A percentile compares a stretch with the other conserved stretches of the same genome.
These are phyloP conservation scores for Excoecaria agallocha DNA, from an alignment of 345 rosid species.

Conservation along the genomic window DNA sequence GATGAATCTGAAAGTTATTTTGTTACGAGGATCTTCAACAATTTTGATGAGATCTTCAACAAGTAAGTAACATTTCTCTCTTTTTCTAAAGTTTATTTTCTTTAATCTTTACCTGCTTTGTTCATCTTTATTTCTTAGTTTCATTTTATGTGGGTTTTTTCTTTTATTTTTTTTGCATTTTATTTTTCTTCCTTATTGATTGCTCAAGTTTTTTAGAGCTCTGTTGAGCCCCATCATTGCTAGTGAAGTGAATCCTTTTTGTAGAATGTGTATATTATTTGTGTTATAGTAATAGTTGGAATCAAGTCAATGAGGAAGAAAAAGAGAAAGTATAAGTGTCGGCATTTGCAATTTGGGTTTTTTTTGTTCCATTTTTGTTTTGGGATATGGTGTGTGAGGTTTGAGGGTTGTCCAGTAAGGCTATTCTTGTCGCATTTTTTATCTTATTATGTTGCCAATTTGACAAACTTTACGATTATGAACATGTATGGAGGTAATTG, in stretches of 20 bases:
- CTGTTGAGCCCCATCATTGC: conserved; percentile 27
- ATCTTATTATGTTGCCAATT: conserved; percentile 21
- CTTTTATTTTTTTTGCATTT: too few species aligned
- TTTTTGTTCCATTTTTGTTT: neutral
- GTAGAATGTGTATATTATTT: conserved; percentile 54
- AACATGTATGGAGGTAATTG: conserved; percentile 34
- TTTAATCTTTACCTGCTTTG: too few species aligned
- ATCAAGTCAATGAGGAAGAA: conserved; percentile 17
- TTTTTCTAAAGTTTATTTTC: too few species aligned
- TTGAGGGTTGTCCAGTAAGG: conserved; percentile 32
- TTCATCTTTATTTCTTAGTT: too few species aligned
- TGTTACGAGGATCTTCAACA: too few species aligned
- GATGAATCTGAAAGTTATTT: too few species aligned
- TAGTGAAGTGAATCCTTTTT: conserved; percentile 23
- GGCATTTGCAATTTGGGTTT: conserved; percentile 18
- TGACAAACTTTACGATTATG: conserved; percentile 22
- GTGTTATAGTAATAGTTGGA: conserved; percentile 19
- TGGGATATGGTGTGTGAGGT: conserved; percentile 19
- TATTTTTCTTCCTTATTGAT: too few species aligned
- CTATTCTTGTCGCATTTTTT: conserved; percentile 59
- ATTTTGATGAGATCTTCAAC: too few species aligned
- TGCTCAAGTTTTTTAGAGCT: too few species aligned
- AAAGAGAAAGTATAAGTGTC: conserved; percentile 14
- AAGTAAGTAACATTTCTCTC: too few species aligned
- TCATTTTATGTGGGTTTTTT: too few species aligned